Percentiles rank a stretch among this genome's conserved stretches.
Conservation (phyloP, 23 red algal genomes). For the Gracilaria domingensis region DNA sequence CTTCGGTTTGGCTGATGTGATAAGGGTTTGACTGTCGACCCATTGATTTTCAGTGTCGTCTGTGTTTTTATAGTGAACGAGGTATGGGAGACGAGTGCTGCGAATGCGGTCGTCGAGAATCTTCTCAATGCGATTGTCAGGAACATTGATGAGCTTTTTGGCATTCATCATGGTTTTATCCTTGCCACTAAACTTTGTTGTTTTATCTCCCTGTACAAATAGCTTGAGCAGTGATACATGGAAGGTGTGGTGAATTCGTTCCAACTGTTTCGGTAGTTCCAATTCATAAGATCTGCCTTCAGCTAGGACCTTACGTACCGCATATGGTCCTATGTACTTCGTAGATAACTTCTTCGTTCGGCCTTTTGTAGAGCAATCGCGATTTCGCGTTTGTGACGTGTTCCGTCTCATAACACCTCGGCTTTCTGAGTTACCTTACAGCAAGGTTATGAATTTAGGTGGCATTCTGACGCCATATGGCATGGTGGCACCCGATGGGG, state of each 20-base stretch:
- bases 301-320: background rate
- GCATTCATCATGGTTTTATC: background rate
- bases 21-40: background rate
- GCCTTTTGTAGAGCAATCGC: too few relatives aligned
- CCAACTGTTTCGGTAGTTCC: background rate
- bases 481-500: too few relatives aligned
- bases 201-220: background rate
- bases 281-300: background rate
- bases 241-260: background rate
- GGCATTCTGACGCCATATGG: too few relatives aligned
- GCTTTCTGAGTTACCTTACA: too few relatives aligned
- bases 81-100: background rate
- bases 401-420: too few relatives aligned
- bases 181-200: background rate
- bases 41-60: slow-evolving; percentile 16
- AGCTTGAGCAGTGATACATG: background rate
- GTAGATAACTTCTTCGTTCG: background rate
- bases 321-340: background rate
- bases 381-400: too few relatives aligned
- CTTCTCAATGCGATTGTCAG: background rate
- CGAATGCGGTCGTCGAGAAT: background rate
- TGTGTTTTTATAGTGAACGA: slow-evolving; percentile 18
- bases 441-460: too few relatives aligned
- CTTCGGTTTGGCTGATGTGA: background rate
- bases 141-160: background rate